Conservation (phyloP, 305 asterid species). For the Fraxinus platypoda region DNA sequence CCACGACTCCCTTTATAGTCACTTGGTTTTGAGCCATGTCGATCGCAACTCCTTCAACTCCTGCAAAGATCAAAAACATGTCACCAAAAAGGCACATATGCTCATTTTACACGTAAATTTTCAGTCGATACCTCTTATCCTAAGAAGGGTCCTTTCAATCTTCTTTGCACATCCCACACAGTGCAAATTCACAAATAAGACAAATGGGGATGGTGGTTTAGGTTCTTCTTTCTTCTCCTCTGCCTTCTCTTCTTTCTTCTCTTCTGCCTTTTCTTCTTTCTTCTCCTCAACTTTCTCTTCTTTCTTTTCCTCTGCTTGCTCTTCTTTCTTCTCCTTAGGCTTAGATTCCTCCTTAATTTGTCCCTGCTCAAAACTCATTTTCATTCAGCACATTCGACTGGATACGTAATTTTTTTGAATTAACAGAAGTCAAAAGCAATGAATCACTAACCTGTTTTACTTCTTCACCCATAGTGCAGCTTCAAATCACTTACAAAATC, state of each 20-base stretch:
- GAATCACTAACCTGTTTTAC: slow-evolving; percentile 49
- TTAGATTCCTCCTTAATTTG: slow-evolving; percentile 41
- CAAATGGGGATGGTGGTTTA: slow-evolving; percentile 60
- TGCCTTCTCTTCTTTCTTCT: slow-evolving; percentile 12
- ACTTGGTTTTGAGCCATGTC: slow-evolving; percentile 70
- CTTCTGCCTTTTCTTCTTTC: slow-evolving; percentile 18
- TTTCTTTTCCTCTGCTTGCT: background rate
- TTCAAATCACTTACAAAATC: background rate
- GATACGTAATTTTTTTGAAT: background rate
- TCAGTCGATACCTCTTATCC: slow-evolving; percentile 52
- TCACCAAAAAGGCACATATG: background rate
- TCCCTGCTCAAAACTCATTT: slow-evolving; percentile 21
- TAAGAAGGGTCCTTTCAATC: slow-evolving; percentile 66
- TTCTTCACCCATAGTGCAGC: slow-evolving; percentile 67
- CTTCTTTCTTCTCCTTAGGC: background rate
- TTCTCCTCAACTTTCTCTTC: background rate
- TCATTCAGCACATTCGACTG: background rate
- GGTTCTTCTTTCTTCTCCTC: slow-evolving; percentile 52
- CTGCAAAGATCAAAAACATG: slow-evolving; percentile 26
- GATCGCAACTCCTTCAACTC: slow-evolving; percentile 67
- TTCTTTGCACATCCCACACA: slow-evolving; percentile 93
- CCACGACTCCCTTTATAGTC: slow-evolving; percentile 81
- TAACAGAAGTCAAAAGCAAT: slow-evolving; percentile 16
- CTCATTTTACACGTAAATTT: background rate
- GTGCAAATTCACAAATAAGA: slow-evolving; percentile 74